Evolutionary conservation across 1,139 yeast genomes (phyloP), one percentile per base, ranked within the genome.

Genomic region (Kazachstania sp.): DNA sequence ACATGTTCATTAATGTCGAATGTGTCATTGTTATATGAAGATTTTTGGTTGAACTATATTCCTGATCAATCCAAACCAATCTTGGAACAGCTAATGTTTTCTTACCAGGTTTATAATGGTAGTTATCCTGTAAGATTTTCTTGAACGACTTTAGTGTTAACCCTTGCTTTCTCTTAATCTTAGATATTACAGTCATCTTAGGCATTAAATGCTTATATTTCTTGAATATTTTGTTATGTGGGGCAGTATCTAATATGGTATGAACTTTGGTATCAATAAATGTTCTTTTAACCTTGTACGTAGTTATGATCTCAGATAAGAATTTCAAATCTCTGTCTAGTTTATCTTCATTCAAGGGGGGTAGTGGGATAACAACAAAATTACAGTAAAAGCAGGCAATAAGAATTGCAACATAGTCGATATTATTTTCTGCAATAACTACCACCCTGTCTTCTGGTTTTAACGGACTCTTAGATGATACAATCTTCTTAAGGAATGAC

Each of bases 311-410:
- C 16, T 79, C 78, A 13, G 81, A 69, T 50, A 90, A 74, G 0
- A 86, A 83, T 1, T 81, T 79, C 23, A 82, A 73, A 61, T 92
- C 97, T 58, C 86, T 96, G 1, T 78, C 81, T 11, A 83, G 71
- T 49, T 92, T 70, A 45, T 75, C 76, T 9, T 81, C 74, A 55
- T 85, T 90, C 45, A 88, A 70, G 0, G 95, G 88, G 5, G 84
- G 72, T 64, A 92, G 66, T 0, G 97, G 96, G 15, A 92, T 78
- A 0, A 92, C 83, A 7, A 85, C 74, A 3, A 88, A 71, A 1
- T 97, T 96, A 52, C 90, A 76, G 51, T 83, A 68, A 62, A 92
- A 75, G 63, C 97, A 92, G 0, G 98, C 97, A 64, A 81, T 81
- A 0, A 88, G 72, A 1, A 95, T 87, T 39, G 86, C 79, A 7